Base-by-base conservation (phyloP, 441 rosid genomes). In the Dalechampia spathulata region DNA sequence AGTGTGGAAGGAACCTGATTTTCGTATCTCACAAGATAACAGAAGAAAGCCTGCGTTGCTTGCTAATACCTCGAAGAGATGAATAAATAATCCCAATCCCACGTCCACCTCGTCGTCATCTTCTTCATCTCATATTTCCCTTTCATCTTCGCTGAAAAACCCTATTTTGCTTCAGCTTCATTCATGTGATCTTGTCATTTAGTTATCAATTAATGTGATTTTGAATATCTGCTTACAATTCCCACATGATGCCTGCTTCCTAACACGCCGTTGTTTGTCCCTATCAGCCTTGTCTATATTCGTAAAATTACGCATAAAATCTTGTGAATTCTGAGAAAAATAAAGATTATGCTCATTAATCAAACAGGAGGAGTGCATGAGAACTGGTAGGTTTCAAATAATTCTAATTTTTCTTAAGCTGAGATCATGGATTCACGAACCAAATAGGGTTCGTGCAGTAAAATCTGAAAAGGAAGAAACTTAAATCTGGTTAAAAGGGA, bases 21-120 rank as follows among this genome's bases (percentile, higher is more conserved):
- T 74, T 72, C 85, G 82, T 80, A 68, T 71, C 69, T 54, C 51
- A 62, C 77, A 77, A 73, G 78, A 68, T 68, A 64, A 49, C 63
- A 43, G 63, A 30, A 64, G 59, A 65, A 28, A 14, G 68, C 51
- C 68, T 51, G 64, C 69, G 57, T n/a, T n/a, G n/a, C n/a, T n/a
- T n/a, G n/a, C n/a, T n/a, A n/a, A n/a, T 44, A 39, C 70, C 79
- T 74, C 82, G 72, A 69, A 67, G 43, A 52, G 55, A 44, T 66
- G 30, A 76, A 65, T 26, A 25, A 42, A 15, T 5, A 3, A 13
- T n/a, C 55, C 44, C 32, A 3, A 17, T 7, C 4, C 6, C 2
- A 0, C 2, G 4, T 0, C 5, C 12, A 17, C 2, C 3, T 12
- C 5, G 4, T 0, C 9, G 23, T 11, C 34, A 0, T 10, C 62